Evolutionary conservation across 768 basidiomycete genomes (phyloP).

Genomic region (Tricholoma hemisulphureum): DNA sequence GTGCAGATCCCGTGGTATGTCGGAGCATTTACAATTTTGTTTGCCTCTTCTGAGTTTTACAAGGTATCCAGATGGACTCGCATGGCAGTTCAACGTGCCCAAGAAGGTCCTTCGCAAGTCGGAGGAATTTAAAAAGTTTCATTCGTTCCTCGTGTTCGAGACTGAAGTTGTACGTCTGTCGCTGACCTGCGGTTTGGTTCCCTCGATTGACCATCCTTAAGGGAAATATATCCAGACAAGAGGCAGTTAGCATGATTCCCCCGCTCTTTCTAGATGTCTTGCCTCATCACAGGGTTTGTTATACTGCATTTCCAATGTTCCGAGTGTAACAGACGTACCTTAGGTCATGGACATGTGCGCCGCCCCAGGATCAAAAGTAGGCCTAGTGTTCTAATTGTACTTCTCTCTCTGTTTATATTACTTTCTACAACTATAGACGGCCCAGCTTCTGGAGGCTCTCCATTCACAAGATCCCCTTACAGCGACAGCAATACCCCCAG

Average conservation of each 20-base stretch:
- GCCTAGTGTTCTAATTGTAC: constrained; percentile 5
- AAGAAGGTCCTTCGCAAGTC: constrained; percentile 86
- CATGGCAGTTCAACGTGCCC: constrained; percentile 93
- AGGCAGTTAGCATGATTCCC: constrained; percentile 99
- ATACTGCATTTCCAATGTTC: background rate
- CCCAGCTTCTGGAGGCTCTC: constrained; percentile 92
- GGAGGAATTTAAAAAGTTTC: constrained; percentile 91
- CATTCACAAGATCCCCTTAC: constrained; percentile 74
- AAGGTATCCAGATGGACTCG: constrained; percentile 94
- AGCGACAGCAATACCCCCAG: constrained; percentile 69
- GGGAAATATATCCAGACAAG: constrained; percentile 96
- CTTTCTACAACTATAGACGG: constrained; percentile 55
- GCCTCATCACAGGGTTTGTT: constrained; percentile 77
- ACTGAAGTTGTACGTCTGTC: constrained; percentile 81
- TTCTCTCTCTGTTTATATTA: background rate
- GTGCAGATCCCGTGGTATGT: constrained; percentile 80
- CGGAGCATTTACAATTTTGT: constrained; percentile 1
- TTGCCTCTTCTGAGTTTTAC: constrained; percentile 8
- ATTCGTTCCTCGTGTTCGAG: constrained; percentile 94
- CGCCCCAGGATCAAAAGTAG: constrained; percentile 93
- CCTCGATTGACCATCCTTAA: constrained; percentile 26
- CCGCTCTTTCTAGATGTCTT: constrained; percentile 93
- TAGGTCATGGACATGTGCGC: constrained; percentile 97
- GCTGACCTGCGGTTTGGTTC: background rate
- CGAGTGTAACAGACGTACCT: background rate